Evolutionary conservation across 805 yeast genomes (phyloP), one percentile per base, ranked within the genome.

Genomic region (Starmerella scarabaei): DNA sequence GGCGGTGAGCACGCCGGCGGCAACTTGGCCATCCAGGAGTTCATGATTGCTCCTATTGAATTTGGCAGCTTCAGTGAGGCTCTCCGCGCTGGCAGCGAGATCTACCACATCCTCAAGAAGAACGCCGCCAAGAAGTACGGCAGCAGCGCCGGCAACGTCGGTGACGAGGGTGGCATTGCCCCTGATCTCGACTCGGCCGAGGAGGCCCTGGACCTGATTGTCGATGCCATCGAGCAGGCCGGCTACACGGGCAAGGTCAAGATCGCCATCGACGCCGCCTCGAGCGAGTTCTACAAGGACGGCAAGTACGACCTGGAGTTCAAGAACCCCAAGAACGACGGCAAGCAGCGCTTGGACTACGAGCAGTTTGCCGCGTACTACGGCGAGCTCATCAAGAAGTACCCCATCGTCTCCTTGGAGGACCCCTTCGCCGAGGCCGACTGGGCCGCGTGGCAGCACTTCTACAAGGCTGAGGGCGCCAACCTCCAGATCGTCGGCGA

Each of bases 1-100:
- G 98, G 98, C 75, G 98, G 98, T 69, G 80, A 94, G 61, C 98
- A 88, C 72, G 98, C 98, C 61, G 98, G 98, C 73, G 98, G 98
- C 72, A 79, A 88, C 63, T 73, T 88, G 55, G 98, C 98, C 59
- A 77, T 88, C 80, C 98, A 88, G 75, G 98, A 88, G 75, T 88
- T 88, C 75, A 91, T 88, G 97, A 83, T 88, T 69, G 97, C 82
- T 51, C 97, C 98, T 69, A 71, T 80, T 54, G 88, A 77, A 59
- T 95, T 94, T 57, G 70, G 75, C 58, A 59, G 88, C 47, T 91
- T 88, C 79, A 63, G 93, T 52, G 97, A 88, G 71, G 97, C 94
- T 57, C 68, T 91, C 67, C 83, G 95, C 75, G 81, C 83, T 53
- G 97, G 97, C 66, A 66, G 94, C 49, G 98, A 88, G 75, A 95